Evolutionary conservation across 495 filamentous ascomycete species (phyloP), one percentile per base, ranked within the genome.

Genomic region (Aspergillus homomorphus): DNA sequence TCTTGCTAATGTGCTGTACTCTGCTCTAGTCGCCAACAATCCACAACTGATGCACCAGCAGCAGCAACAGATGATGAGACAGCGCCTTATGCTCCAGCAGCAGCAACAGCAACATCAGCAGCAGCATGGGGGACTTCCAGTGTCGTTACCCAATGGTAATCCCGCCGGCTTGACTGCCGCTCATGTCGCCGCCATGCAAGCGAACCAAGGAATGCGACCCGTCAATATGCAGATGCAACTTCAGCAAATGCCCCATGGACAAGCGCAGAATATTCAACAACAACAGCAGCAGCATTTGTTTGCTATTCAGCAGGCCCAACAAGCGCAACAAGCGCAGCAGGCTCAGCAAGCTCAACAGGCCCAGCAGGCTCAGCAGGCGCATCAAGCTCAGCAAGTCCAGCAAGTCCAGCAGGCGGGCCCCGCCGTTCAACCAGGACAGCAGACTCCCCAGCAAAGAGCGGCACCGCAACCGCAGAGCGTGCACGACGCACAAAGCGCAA

Each of bases 131-230:
- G 80, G 77, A 33, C 73, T 82, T 54, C 74, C 77, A 1, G 73
- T 79, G n/a, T 77, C 73, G 26, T 72, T 87, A 62, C 82, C 82
- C 20, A 84, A 88, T 66, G 84, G 82, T 16, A 82, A 85, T 23
- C 83, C 82, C 15, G 33, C 33, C 57, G 74, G 73, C 23, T 71
- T 88, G 53, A 85, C 62, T 57, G 72, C 77, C 23, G 78, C 78
- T 24, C 84, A 87, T 56, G 74, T 83, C 60, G 74, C 77, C 45
- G 79, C 82, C 22, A 82, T 88, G 76, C 77, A 81, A 55, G 73
- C 62, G 6, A 78, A 76, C 33, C 69, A 69, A n/a, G 68, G 62
- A 46, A 78, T 82, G 75, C 75, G 73, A 45, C 77, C 68, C 26
- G 67, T 73, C 23, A 76, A 72, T 50, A 54, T 72, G 38, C 65